Evolutionary conservation across 1,139 yeast genomes (phyloP), one percentile per base, ranked within the genome.

Genomic region (Suzukiozyma palmioleophila): DNA sequence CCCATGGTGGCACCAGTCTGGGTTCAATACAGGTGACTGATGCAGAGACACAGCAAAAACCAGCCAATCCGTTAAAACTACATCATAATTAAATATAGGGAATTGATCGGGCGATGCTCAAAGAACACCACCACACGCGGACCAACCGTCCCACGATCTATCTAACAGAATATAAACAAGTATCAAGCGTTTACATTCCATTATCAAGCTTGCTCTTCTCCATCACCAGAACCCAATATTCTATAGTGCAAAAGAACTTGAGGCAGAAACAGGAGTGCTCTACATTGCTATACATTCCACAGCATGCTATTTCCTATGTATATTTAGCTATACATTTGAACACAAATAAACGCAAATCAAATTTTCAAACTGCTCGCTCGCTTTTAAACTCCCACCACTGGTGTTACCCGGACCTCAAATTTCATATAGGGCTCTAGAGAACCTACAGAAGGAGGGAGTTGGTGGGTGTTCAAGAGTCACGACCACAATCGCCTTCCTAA

Each of bases 261-360:
- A 71, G 84, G 85, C 87, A 80, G 87, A 80, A 80, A 73, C 71
- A 72, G 86, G 86, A 79, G 86, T 62, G 52, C 18, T 7, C 22
- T 18, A 18, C 22, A 22, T 12, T 26, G 13, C 13, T 26, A 10
- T 26, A 26, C 28, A 26, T 26, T 9, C 28, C 8, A 5, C 28
- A 26, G n/a, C 8, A 9, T 26, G n/a, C 13, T 12, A 26, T 26
- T 26, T 4, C n/a, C 9, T 26, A 26, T 10, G 16, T 28, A 28
- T 28, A 28, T 28, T 26, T 28, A 28, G 14, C 31, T 28, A 28
- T 28, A 28, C 16, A 28, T 28, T 7, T 18, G 7, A 7, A n/a
- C n/a, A n/a, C n/a, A n/a, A n/a, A n/a, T n/a, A n/a, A n/a, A n/a
- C n/a, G n/a, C n/a, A n/a, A n/a, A n/a, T n/a, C n/a, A n/a, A n/a